Evolutionary conservation across 2,329 filamentous ascomycete genomes (phyloP), one percentile per base, ranked within the genome.

Genomic region (Apiospora malaysiana): DNA sequence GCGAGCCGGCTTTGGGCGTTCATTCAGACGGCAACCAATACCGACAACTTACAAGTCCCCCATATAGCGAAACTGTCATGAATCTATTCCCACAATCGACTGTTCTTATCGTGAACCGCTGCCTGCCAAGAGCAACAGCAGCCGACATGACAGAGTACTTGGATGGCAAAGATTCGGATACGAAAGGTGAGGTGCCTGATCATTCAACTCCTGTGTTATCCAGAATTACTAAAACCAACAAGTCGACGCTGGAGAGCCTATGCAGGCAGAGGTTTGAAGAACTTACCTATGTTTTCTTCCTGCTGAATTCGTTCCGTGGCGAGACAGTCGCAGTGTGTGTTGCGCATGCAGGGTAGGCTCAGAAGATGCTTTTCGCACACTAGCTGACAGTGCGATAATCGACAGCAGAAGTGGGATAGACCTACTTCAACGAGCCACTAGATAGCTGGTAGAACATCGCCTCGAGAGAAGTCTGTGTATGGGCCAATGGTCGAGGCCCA

Each of bases 51-150:
- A 71, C 71, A 18, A 70, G 70, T 27, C 71, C 74, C n/a, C 72
- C 69, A 40, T 76, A 76, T 43, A 47, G 71, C 23, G 69, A 73
- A 16, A 45, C 75, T 43, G 66, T 75, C 7, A 73, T 72, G 37
- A 23, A 69, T 40, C 71, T 79, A 18, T 77, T 78, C n/a, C 14
- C 51, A 2, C 18, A n/a, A 23, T 71, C 67, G n/a, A 42, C 69
- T 1, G 77, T 74, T 23, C 74, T 73, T 21, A 73, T 78, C 49
- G 56, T 80, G 37, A 37, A 74, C 66, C 42, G 51, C 3, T 73
- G 63, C 32, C 21, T 68, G 43, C 70, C 70, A 18, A 74, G 77
- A 47, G 72, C 59, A 68, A 74, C 73, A 6, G 75, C 77, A 9
- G 25, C 9, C n/a, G 68, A 77, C 23, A 74, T 78, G 72, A 73